Conservation (phyloP, 306 rosid genomes). For the Dryas alaskensis region DNA sequence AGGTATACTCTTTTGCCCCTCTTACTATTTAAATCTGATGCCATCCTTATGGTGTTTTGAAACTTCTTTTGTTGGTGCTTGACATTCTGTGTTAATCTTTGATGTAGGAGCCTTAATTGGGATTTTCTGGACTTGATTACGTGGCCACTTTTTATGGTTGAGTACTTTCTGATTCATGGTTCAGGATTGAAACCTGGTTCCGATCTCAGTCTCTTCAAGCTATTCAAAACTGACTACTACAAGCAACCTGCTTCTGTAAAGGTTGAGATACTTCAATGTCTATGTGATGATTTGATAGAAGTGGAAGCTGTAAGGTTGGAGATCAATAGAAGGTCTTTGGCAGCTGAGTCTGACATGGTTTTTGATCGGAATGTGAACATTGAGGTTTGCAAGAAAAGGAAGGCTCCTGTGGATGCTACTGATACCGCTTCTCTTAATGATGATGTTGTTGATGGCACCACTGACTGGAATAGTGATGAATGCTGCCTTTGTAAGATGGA, state of each 20-base stretch:
- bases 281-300: constrained; percentile 94
- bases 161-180: constrained; percentile 74
- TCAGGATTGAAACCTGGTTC: constrained; percentile 59
- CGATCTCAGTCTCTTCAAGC: constrained; percentile 47
- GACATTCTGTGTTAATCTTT: constrained; percentile 28
- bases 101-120: constrained; percentile 89
- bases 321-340: constrained; percentile 80
- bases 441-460: constrained; percentile 50
- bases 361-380: constrained; percentile 60
- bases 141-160: constrained; percentile 92
- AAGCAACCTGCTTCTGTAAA: constrained; percentile 61
- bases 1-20: constrained; percentile 44
- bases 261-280: constrained; percentile 74
- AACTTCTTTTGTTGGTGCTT: constrained; percentile 6
- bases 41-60: constrained; percentile 27
- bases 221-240: constrained; percentile 66
- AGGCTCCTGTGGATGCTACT: constrained; percentile 45
- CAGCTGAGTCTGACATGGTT: constrained; percentile 53
- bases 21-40: constrained; percentile 14
- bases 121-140: constrained; percentile 81
- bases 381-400: constrained; percentile 64
- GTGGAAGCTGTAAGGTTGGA: constrained; percentile 80
- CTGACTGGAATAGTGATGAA: constrained; percentile 92
- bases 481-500: constrained; percentile 99
- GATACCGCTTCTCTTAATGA: constrained; percentile 52